Evolutionary conservation across 176 grass and related monocot genomes (phyloP).

Genomic region (Metroxylon sagu): DNA sequence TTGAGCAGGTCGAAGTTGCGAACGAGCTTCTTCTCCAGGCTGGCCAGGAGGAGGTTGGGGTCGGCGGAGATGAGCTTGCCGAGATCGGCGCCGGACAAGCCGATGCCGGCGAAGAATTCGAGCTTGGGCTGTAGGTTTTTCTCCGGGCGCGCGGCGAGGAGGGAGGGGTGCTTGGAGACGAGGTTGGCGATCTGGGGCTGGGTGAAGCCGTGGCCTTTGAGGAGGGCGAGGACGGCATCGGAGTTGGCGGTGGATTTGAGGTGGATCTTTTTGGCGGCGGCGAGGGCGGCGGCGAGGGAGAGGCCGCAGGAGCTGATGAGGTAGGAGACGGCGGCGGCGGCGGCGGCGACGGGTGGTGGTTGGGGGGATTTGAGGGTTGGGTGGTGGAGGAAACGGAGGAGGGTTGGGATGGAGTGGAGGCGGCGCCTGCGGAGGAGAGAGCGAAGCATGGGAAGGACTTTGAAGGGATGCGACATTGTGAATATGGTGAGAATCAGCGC

Average conservation of each 20-base stretch:
- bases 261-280: neutral
- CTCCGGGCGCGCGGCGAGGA: neutral
- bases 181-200: slow-evolving; percentile 12
- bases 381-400: too few species aligned
- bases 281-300: neutral
- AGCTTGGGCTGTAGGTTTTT: slow-evolving; percentile 22
- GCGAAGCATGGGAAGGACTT: too few species aligned
- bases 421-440: too few species aligned
- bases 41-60: slow-evolving; percentile 5
- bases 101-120: slow-evolving; percentile 10
- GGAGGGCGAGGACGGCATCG: slow-evolving; percentile 7
- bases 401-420: too few species aligned
- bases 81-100: slow-evolving; percentile 4
- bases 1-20: slow-evolving; percentile 19
- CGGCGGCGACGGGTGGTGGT: too few species aligned
- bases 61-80: slow-evolving; percentile 11
- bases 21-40: slow-evolving; percentile 4
- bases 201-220: slow-evolving; percentile 18
- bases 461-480: too few species aligned
- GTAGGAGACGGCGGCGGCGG: too few species aligned
- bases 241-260: neutral
- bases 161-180: slow-evolving; percentile 2
- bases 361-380: too few species aligned
- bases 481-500: too few species aligned
- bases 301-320: too few species aligned